Conservation (phyloP, 148 eudicot species). For the Hydrangea macrophylla region DNA sequence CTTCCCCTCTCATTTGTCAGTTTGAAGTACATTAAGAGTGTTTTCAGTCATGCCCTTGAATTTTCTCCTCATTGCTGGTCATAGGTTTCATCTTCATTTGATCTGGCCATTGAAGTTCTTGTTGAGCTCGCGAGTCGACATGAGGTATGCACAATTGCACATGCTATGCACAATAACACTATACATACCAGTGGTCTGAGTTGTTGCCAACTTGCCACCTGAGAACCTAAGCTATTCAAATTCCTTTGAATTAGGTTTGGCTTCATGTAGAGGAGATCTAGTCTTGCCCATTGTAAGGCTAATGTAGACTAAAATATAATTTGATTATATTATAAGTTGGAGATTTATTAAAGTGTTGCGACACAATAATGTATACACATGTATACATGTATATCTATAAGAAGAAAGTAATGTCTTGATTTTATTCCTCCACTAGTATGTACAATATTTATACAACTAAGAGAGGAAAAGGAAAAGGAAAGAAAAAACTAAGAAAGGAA, state of each 20-base stretch:
- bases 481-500: no score
- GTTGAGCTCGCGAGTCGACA: slow-evolving; percentile 86
- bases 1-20: slow-evolving; percentile 10
- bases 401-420: no score
- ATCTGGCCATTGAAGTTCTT: slow-evolving; percentile 87
- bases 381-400: no score
- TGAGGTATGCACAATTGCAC: slow-evolving; percentile 63
- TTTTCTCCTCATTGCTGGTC: slow-evolving; percentile 18
- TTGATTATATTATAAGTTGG: background rate
- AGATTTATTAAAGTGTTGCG: background rate
- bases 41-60: slow-evolving; percentile 9
- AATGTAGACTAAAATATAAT: background rate
- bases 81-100: slow-evolving; percentile 81
- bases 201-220: slow-evolving; percentile 11
- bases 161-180: slow-evolving; percentile 1
- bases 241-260: background rate
- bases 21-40: slow-evolving; percentile 15
- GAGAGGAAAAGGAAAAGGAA: no score
- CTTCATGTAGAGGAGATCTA: background rate
- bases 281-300: background rate
- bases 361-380: no score
- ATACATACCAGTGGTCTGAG: background rate
- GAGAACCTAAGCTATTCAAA: background rate
- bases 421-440: no score
- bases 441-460: no score